Evolutionary conservation across 73 alveolate species (phyloP), one percentile per base, ranked within the genome.

Genomic region (Paramecium bursaria): DNA sequence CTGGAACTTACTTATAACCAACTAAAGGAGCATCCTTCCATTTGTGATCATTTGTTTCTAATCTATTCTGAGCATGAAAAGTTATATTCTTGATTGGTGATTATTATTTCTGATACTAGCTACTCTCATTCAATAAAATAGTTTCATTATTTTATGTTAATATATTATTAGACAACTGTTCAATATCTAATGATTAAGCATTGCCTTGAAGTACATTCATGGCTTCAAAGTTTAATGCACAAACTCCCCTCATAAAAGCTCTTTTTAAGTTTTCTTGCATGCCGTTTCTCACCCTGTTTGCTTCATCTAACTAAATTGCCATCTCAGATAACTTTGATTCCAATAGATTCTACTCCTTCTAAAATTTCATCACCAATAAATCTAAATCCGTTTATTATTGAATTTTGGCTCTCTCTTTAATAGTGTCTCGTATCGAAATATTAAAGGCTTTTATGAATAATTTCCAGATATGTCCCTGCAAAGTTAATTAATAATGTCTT

Each of bases 191-290:
- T 35, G 33, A 19, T 35, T 31, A 25, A 19, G 82, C 7, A 9
- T 57, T 22, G 0, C 89, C 89, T 49, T 92, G 75, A 2, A 97
- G 86, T 27, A 97, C 97, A 89, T 94, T 90, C 99, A 97, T 97
- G 2, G 99, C 99, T 74, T 97, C 99, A 89, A 97, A 94, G 85
- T 97, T 97, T 90, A 97, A 61, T 1, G 99, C 98, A 91, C 98
- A 95, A 35, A 97, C 99, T 54, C 99, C 99, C 61, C 98, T 97
- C 99, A 97, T 95, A 88, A 97, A 94, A 1, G 98, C 99, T 89
- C 94, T 95, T 92, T 97, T 95, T 75, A 97, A 90, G 85, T 96
- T 94, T 55, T 94, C 99, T 76, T 94, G 92, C 89, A 96, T 95
- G 85, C 74, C 87, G 1, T 86, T 85, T 87, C 92, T 94, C 21